phyloP scores from a whole-genome alignment of 164 flowering plant genomes.

The Kingdonia uniflora region DNA sequence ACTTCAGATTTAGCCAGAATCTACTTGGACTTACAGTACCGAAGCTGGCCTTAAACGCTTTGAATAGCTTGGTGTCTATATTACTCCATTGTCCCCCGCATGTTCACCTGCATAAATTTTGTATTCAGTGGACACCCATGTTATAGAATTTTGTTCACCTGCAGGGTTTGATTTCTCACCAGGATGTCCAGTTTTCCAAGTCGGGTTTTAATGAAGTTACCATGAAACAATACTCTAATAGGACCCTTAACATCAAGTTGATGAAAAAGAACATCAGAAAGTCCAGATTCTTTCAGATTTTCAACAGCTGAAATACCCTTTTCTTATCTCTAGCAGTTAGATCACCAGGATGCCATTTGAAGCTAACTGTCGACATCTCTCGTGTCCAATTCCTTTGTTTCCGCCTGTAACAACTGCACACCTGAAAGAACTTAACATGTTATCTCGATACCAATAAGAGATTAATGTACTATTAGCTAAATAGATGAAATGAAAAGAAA shows the following conservation, averaged over 20 bases:
- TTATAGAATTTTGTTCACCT: too few relatives aligned
- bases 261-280: slow-evolving; percentile 20
- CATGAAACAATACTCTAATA: slow-evolving; percentile 17
- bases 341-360: slow-evolving; percentile 21
- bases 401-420: slow-evolving; percentile 45
- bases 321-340: slow-evolving; percentile 29
- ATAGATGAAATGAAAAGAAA: too few relatives aligned
- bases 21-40: slow-evolving; percentile 4
- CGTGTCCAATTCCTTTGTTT: slow-evolving; percentile 50
- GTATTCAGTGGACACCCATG: too few relatives aligned
- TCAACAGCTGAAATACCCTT: slow-evolving; percentile 26
- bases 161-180: slow-evolving; percentile 9
- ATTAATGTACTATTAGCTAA: too few relatives aligned
- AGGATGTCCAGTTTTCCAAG: slow-evolving; percentile 31
- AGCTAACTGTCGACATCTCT: slow-evolving; percentile 24
- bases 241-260: slow-evolving; percentile 27
- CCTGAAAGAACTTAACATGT: too few relatives aligned
- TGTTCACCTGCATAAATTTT: slow-evolving; percentile 33
- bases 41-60: not conserved
- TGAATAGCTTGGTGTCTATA: not conserved
- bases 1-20: too few relatives aligned
- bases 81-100: slow-evolving; percentile 22
- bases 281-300: slow-evolving; percentile 12
- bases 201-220: slow-evolving; percentile 15
- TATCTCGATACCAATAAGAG: too few relatives aligned